These are phyloP conservation scores for Rhizopus delemar DNA, from an alignment of 371 early-diverging fungal species.

Conservation along the genomic window DNA sequence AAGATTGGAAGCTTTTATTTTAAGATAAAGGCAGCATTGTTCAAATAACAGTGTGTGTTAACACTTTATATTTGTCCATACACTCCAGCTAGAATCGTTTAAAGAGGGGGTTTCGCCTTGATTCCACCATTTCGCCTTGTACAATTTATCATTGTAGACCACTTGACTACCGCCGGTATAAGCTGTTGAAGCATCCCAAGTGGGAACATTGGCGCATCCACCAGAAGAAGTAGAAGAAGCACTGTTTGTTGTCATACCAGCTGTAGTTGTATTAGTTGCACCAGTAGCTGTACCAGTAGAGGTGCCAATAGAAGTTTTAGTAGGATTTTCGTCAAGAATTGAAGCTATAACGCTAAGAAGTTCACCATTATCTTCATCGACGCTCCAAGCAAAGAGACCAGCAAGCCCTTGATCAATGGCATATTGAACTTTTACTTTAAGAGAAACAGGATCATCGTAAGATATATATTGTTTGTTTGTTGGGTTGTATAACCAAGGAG, in stretches of 20 bases:
- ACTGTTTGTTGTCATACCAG: conserved; percentile 1
- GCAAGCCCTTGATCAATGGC: conserved; percentile 49
- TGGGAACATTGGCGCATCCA: conserved; percentile 18
- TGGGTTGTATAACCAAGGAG: conserved; percentile 71
- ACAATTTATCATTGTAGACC: conserved; percentile 34
- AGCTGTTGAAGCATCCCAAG: conserved; percentile 17
- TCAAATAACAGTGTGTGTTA: neutral
- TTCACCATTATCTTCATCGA: conserved; percentile 58
- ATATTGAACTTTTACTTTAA: conserved; percentile 56
- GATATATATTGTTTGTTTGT: conserved; percentile 57
- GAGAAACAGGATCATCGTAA: conserved; percentile 64
- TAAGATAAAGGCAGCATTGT: too few species aligned
- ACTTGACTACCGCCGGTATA: conserved; percentile 30
- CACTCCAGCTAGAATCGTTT: conserved; percentile 2
- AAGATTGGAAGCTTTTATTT: too few species aligned
- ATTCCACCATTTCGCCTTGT: conserved; percentile 52
- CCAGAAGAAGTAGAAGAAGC: conserved; percentile 11
- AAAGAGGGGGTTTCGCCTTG: conserved; percentile 30
- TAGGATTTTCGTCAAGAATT: conserved; percentile 15
- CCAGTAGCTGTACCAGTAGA: conserved; percentile 14
- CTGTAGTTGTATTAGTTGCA: conserved; percentile 9
- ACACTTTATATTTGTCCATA: conserved; percentile 16
- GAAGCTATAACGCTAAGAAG: conserved; percentile 44
- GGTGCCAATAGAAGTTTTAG: conserved; percentile 11
- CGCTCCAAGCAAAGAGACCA: conserved; percentile 65